Evolutionary conservation across 768 basidiomycete species (phyloP), one percentile per base, ranked within the genome.

Genomic region (Lepiota venenata): DNA sequence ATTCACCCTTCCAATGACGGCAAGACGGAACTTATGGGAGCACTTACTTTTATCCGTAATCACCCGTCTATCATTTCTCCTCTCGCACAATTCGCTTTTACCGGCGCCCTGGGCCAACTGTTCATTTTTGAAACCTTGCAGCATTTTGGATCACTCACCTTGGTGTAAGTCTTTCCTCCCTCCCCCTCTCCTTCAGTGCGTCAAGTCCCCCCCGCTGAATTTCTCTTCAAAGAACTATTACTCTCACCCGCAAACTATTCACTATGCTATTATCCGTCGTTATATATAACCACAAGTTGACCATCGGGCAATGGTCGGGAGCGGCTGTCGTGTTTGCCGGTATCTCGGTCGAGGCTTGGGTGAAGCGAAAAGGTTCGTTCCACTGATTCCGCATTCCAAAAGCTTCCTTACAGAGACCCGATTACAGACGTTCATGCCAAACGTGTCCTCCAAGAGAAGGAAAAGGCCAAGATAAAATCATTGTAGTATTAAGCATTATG

Each of bases 41-140:
- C 90, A 0, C 64, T 96, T 39, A 70, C 72, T 10, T 98, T 96
- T 69, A 79, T 98, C 52, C 70, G 73, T 42, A 72, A 74, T 4
- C 96, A 98, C 66, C 94, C 95, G 0, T 75, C 81, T 2, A 80
- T 93, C 22, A 62, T 89, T 32, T 58, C 69, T 3, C 91, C 96
- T 0, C 76, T 99, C 22, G 74, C 82, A 15, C 86, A 92, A 61
- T 99, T 93, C 66, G 87, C 92, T 14, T 67, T 94, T 10, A 91
- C 93, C 0, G 97, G 97, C 38, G 91, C 96, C 0, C 76, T 98
- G 36, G 97, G 97, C 0, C 97, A 98, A 69, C 73, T 98, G 6
- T 99, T 99, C 72, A 98, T 99, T 57, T 99, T 98, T 58, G 95
- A 96, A 75, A 97, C 95, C 0, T 72, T 93, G 58, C 88, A 92